Evolutionary conservation across 202 grass and related monocot species (phyloP).

Genomic region (Zizania palustris): DNA sequence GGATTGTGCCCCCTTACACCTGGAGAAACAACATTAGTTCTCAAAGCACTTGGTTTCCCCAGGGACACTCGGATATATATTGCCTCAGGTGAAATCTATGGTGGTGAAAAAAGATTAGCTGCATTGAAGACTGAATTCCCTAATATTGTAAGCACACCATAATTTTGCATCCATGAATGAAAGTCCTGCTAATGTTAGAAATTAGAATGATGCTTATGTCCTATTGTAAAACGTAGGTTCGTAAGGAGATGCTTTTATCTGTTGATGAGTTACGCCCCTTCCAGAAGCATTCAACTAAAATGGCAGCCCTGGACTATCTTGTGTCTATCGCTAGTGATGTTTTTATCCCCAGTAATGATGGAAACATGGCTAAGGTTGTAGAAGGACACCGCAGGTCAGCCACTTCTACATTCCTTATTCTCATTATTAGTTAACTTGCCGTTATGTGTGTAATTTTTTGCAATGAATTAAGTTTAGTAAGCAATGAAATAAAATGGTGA

Average conservation of each 20-base stretch:
- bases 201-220: conserved; percentile 41
- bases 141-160: conserved; percentile 59
- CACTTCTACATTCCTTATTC: conserved; percentile 13
- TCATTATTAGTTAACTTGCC: neutral
- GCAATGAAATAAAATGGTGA: neutral
- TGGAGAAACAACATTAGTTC: conserved; percentile 80
- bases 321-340: conserved; percentile 85
- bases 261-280: conserved; percentile 81
- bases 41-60: conserved; percentile 76
- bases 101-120: conserved; percentile 76
- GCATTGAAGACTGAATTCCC: conserved; percentile 67
- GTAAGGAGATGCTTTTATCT: conserved; percentile 92
- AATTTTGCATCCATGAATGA: conserved; percentile 17
- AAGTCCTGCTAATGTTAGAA: conserved; percentile 15
- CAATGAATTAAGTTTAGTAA: conserved; percentile 11
- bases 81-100: conserved; percentile 96
- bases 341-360: conserved; percentile 94
- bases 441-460: conserved; percentile 28
- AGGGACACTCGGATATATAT: conserved; percentile 86
- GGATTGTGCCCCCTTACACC: conserved; percentile 96
- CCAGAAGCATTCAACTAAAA: conserved; percentile 86
- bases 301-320: conserved; percentile 96
- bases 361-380: conserved; percentile 98
- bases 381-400: conserved; percentile 92
- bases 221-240: conserved; percentile 61